Evolutionary conservation across 805 yeast genomes (phyloP), one percentile per base, ranked within the genome.

Genomic region (Maudiozyma turicensis): DNA sequence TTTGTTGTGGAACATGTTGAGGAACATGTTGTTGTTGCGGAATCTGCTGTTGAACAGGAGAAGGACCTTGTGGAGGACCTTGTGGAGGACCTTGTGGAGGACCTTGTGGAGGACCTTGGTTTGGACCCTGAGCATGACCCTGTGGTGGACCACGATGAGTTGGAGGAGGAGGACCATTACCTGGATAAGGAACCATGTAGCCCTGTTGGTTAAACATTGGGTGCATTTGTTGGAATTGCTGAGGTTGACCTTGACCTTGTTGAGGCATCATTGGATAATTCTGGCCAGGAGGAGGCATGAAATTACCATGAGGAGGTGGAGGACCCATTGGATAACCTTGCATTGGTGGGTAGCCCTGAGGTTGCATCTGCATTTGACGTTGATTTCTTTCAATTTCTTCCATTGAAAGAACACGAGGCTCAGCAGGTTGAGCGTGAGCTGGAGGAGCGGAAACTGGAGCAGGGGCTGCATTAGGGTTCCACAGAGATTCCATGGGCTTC

Each of bases 351-450:
- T 10, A 14, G 11, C 53, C 60, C 38, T 54, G 66, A 6, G 54
- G 56, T 9, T 40, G 48, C 31, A 50, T 48, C 47, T 60, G 66
- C 47, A 54, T 52, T 51, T 61, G 69, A 39, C 62, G 67, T 46
- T 57, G 66, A 51, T 64, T 70, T 48, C 95, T 87, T 68, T 89
- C 96, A 54, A 89, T 77, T 58, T 89, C 95, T 63, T 85, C 91
- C 63, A 87, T 72, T 9, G 95, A 84, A 56, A 85, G 67, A 11
- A 38, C 40, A 13, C 38, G 38, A 35, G 38, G 38, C 3, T 35
- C 15, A n/a, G 13, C 38, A 15, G n/a, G 15, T 15, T 38, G 40
- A n/a, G 10, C 40, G 3, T 28, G 28, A 7, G 29, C 15, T 14
- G 55, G 52, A 13, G 49, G 52, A 43, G 48, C 54, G 28, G 30